These are phyloP conservation scores for Saksenaea oblongispora DNA, from an alignment of 371 early-diverging fungal genomes.

Conservation along the genomic window DNA sequence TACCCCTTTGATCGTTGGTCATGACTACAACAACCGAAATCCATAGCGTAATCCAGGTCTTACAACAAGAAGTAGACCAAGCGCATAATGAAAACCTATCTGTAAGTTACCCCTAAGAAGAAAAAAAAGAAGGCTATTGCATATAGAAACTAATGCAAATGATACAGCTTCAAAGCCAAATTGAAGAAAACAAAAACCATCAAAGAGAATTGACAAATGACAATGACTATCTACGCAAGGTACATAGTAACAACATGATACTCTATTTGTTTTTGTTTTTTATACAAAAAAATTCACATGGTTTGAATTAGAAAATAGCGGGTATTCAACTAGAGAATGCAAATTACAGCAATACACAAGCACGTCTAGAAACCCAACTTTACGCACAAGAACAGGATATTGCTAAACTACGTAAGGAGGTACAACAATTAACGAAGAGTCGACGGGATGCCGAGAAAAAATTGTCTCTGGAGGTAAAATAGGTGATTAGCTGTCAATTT, in stretches of 20 bases:
- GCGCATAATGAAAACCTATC: slow-evolving; percentile 28
- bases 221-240: slow-evolving; percentile 45
- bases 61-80: slow-evolving; percentile 28
- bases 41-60: slow-evolving; percentile 22
- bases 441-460: slow-evolving; percentile 47
- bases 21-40: slow-evolving; percentile 23
- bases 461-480: slow-evolving; percentile 32
- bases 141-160: background rate
- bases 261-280: too few relatives aligned
- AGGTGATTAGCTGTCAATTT: background rate
- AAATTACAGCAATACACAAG: slow-evolving; percentile 40
- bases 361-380: slow-evolving; percentile 50
- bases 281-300: background rate
- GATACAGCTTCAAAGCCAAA: slow-evolving; percentile 33
- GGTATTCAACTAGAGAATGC: slow-evolving; percentile 46
- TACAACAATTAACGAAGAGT: slow-evolving; percentile 38
- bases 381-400: slow-evolving; percentile 51
- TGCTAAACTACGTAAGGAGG: slow-evolving; percentile 32
- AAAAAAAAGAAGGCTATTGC: background rate
- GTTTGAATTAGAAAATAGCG: slow-evolving; percentile 31
- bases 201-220: slow-evolving; percentile 32
- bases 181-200: slow-evolving; percentile 32
- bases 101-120: slow-evolving; percentile 8
- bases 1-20: background rate
- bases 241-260: too few relatives aligned